Evolutionary conservation across 495 filamentous ascomycete genomes (phyloP), one percentile per base, ranked within the genome.

Genomic region (Parathielavia hyrcaniae): DNA sequence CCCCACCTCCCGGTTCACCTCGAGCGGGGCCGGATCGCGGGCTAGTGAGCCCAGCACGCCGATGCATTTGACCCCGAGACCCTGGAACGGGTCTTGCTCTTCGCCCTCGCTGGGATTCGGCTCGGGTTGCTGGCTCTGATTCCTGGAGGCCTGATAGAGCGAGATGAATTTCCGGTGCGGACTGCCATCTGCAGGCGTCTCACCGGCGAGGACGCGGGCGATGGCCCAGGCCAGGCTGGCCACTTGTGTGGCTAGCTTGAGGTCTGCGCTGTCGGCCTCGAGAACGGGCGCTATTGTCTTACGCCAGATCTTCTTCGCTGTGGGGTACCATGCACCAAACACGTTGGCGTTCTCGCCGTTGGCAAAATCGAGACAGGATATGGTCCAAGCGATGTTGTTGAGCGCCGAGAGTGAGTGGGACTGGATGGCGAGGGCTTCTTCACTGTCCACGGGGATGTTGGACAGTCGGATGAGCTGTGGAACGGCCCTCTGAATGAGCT

Each of bases 221-320:
- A 86, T 55, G 23, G 81, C 82, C 82, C 83, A 85, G 9, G 83
- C 79, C n/a, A 86, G 72, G 58, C 81, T 79, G 17, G 78, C 79
- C 32, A 83, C 71, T 17, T 75, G 70, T 0, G 81, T 77, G 9
- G 83, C 83, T 13, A 85, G 71, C n/a, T 71, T 67, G 32, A 84
- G 67, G 61, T 86, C 81, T 50, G 80, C 81, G 12, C 77, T 83
- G 56, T 84, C 79, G 16, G 75, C 75, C 9, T 71, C 70, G 11
- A 86, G 67, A 38, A 85, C 74, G 7, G 80, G 77, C 4, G 68
- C 64, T 56, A 86, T 65, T 23, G 74, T 62, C 50, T 75, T 69
- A 45, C 64, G 56, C 82, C 83, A 86, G 44, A 84, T 79, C 35
- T 69, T 67, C 53, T 76, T 69, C 8, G 79, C 75, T 7, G 74